Evolutionary conservation across 2,329 filamentous ascomycete genomes (phyloP).

Genomic region (Didymella arachidicola): DNA sequence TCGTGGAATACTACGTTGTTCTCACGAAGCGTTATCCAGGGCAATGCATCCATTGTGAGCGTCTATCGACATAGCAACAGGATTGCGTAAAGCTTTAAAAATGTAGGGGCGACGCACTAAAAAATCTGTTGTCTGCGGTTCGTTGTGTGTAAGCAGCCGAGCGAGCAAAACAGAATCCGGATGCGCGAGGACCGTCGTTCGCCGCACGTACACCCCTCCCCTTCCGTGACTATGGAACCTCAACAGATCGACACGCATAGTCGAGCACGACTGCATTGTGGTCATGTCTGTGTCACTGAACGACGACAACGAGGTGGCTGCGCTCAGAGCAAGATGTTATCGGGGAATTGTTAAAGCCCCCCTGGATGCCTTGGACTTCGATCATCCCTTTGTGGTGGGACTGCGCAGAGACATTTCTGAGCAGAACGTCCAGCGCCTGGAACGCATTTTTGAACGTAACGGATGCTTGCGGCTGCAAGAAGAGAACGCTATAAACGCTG

Average conservation of each 20-base stretch:
- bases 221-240: neutral
- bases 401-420: neutral
- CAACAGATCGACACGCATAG: too few relatives aligned
- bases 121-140: too few relatives aligned
- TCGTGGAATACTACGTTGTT: neutral
- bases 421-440: neutral
- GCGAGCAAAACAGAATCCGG: too few relatives aligned
- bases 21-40: neutral
- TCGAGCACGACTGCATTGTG: neutral
- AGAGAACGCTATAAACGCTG: slow-evolving; percentile 31
- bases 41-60: neutral
- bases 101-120: too few relatives aligned
- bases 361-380: neutral
- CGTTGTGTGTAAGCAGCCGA: too few relatives aligned
- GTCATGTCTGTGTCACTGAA: neutral
- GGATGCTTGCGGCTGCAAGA: slow-evolving; percentile 23
- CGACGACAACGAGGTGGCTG: neutral
- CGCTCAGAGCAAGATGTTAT: neutral
- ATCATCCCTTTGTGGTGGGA: neutral
- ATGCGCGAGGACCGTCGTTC: neutral
- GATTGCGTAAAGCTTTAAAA: too few relatives aligned
- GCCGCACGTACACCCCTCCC: neutral
- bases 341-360: neutral
- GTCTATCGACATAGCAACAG: too few relatives aligned
- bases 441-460: neutral